Conservation (phyloP, 73 alveolate genomes). For the Paramecium sonneborni region DNA sequence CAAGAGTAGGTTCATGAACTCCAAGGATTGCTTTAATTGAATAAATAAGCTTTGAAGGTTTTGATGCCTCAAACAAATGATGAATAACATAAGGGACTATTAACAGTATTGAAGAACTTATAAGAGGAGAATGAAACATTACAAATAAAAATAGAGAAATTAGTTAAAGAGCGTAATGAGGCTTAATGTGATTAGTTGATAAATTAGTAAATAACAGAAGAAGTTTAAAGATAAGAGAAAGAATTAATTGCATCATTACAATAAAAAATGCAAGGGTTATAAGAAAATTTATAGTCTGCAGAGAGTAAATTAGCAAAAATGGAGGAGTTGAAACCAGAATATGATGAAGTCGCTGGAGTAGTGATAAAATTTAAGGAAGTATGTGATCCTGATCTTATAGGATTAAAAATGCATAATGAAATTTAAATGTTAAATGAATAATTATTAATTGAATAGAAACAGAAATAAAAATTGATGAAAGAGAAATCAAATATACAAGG, state of each 20-base stretch:
- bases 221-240: conserved; percentile 19
- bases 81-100: conserved; percentile 15
- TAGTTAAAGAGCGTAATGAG: conserved; percentile 42
- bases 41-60: conserved; percentile 27
- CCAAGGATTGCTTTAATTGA: neutral
- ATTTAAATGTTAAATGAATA: neutral
- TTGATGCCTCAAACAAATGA: neutral
- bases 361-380: conserved; percentile 29
- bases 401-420: conserved; percentile 40
- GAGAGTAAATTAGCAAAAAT: neutral
- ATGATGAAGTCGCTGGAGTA: conserved; percentile 50
- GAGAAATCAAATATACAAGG: conserved; percentile 30
- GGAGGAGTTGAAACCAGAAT: conserved; percentile 52
- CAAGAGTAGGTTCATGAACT: conserved; percentile 32
- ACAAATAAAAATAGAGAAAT: neutral
- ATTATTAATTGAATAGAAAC: neutral
- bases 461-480: neutral
- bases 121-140: conserved; percentile 18
- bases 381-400: conserved; percentile 31
- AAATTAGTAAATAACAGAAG: conserved; percentile 37
- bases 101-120: neutral
- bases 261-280: neutral
- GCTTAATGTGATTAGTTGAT: neutral
- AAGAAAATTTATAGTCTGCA: neutral
- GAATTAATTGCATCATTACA: neutral